Base-by-base conservation (phyloP, 2,329 filamentous ascomycete species). In the Achaetomium macrosporum region DNA sequence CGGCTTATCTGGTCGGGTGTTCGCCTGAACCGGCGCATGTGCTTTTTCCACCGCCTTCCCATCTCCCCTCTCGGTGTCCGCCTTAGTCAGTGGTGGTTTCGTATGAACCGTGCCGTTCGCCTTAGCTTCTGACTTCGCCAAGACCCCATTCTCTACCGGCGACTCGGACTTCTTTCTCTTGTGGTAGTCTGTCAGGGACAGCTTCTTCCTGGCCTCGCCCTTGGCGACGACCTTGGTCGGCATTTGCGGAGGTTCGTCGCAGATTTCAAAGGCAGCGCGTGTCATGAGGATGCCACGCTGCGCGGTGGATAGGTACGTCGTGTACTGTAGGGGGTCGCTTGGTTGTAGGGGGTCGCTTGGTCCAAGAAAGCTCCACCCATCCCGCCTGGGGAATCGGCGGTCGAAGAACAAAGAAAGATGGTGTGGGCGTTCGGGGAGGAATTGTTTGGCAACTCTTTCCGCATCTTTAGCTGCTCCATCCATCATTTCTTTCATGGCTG, bases 181-280 rank as follows among this genome's bases (percentile, higher is more conserved):
- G 66, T 78, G 78, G 60, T 82, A 83, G 64, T 82, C 79, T 65
- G 76, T 79, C 55, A 83, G 66, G 13, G 78, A 80, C 58, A 82
- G 64, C 65, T 81, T 80, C 69, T 79, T 80, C 66, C 75, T 80
- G 29, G 50, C 56, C 62, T 76, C 72, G 55, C 66, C 66, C 57
- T 66, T 70, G 47, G 66, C 66, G 58, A 71, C 68, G 49, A 71
- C 60, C 54, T 76, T 71, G 55, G 64, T 60, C 25, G 58, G 52
- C 42, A 63, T 59, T 64, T 60, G 53, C 62, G 55, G 55, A 48
- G 73, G 69, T 55, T 79, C 76, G 60, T 79, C 75, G 63, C 76
- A 73, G 64, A 82, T 79, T 52, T 81, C 76, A 68, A 78, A 81
- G 62, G 78, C 77, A 42, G 78, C 72, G 55, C 78, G 72, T 17